Evolutionary conservation across 2,329 filamentous ascomycete species (phyloP).

Genomic region (Rhynchosporium secalis): DNA sequence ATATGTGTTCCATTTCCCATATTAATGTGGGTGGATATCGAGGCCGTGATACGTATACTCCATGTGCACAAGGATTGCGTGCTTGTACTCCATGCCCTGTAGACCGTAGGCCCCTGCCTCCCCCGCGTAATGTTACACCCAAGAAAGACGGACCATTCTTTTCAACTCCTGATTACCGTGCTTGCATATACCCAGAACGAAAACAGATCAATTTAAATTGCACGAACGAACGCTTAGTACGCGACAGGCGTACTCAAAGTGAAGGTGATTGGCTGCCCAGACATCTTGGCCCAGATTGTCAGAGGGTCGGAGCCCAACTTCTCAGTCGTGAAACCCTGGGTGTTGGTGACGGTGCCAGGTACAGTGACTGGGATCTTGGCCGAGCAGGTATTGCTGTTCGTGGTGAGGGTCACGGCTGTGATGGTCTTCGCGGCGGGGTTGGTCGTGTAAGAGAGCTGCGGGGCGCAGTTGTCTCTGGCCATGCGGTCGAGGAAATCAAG

Average conservation of each 20-base stretch:
- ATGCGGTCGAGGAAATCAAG: constrained; percentile 52
- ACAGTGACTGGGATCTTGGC: constrained; percentile 35
- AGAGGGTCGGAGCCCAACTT: constrained; percentile 48
- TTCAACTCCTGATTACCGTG: neutral
- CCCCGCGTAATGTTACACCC: too few species aligned
- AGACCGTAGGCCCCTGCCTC: too few species aligned
- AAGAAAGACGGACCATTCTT: neutral
- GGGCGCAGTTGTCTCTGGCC: constrained; percentile 28
- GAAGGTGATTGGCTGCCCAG: constrained; percentile 48
- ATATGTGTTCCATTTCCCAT: too few species aligned
- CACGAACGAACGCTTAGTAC: constrained; percentile 18
- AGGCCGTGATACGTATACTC: too few species aligned
- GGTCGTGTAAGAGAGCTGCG: constrained; percentile 28
- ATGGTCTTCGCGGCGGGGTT: constrained; percentile 27
- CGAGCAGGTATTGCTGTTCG: constrained; percentile 39
- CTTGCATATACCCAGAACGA: too few species aligned
- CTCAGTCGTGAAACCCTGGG: constrained; percentile 32
- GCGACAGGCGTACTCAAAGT: constrained; percentile 37
- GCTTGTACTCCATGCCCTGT: constrained; percentile 5
- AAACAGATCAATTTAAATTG: neutral
- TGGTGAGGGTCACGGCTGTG: constrained; percentile 44
- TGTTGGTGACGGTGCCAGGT: constrained; percentile 41
- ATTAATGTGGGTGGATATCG: too few species aligned
- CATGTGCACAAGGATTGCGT: too few species aligned
- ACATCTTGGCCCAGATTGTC: constrained; percentile 38